Conservation (phyloP, 768 basidiomycete species). For the Tephrocybe rancida region DNA sequence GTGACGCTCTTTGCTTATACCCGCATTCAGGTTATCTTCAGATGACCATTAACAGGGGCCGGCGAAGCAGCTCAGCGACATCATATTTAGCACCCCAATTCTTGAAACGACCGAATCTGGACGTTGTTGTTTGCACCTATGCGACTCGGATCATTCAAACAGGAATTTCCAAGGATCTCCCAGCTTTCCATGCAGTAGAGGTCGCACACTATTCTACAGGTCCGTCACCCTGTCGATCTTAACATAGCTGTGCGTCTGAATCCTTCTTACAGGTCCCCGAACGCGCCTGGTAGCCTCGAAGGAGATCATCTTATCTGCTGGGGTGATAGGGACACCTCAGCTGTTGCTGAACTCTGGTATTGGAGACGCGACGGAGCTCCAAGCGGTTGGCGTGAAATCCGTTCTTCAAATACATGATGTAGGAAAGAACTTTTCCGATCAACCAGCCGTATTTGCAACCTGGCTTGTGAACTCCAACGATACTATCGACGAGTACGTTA, state of each 20-base stretch:
- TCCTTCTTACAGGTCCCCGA: neutral
- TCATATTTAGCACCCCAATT: neutral
- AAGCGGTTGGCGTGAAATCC: slow-evolving; percentile 9
- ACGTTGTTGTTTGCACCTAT: neutral
- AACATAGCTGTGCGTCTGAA: neutral
- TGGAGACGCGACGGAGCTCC: no score
- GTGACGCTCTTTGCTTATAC: neutral
- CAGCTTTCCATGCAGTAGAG: neutral
- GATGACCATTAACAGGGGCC: neutral
- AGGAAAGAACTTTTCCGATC: no score
- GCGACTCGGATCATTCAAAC: neutral
- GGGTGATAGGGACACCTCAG: slow-evolving; percentile 25
- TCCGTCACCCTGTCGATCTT: no score
- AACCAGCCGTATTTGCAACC: no score
- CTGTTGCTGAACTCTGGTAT: slow-evolving; percentile 24
- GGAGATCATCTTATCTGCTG: slow-evolving; percentile 31
- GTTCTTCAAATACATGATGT: no score
- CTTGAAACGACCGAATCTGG: neutral
- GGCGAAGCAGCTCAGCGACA: neutral
- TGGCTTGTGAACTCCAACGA: no score
- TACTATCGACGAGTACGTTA: no score
- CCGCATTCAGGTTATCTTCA: neutral
- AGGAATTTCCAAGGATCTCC: neutral
- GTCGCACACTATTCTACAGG: neutral
- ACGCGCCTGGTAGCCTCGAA: slow-evolving; percentile 20